Evolutionary conservation across 2,329 filamentous ascomycete genomes (phyloP).

Genomic region (Neurospora sp.): DNA sequence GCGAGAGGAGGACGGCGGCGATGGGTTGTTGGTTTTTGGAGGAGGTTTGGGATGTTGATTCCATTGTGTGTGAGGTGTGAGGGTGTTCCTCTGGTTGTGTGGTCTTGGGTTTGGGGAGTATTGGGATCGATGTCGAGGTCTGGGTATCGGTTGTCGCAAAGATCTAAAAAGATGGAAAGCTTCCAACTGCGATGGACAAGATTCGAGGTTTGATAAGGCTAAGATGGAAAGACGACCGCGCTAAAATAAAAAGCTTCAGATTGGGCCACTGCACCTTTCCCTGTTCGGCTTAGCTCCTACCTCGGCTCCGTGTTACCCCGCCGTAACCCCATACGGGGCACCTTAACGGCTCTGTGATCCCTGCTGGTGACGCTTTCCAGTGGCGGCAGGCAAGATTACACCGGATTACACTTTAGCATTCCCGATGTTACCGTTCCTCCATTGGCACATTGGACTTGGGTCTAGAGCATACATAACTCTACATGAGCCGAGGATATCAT

Average conservation of each 20-base stretch:
- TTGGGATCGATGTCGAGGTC: background rate
- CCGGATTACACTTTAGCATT: background rate
- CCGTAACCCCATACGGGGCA: conserved; percentile 2
- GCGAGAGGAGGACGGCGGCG: conserved; percentile 58
- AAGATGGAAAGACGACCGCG: background rate
- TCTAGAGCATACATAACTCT: background rate
- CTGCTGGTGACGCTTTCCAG: background rate
- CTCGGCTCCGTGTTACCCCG: conserved; percentile 9
- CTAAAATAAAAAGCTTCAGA: background rate
- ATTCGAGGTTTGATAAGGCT: background rate
- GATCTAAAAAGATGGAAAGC: background rate
- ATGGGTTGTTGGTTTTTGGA: conserved; percentile 28
- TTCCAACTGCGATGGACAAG: background rate
- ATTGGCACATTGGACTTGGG: background rate
- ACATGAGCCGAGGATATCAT: background rate
- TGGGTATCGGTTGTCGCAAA: background rate
- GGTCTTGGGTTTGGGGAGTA: background rate
- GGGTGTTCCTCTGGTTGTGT: background rate
- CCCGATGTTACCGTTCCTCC: background rate
- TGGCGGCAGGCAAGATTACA: background rate
- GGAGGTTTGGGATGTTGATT: conserved; percentile 9
- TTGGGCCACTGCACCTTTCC: background rate
- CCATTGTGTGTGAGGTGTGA: conserved; percentile 5
- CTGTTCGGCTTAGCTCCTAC: background rate
- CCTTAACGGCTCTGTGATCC: background rate